Conservation (phyloP, 768 basidiomycete species). For the Gloeophyllum trabeum region DNA sequence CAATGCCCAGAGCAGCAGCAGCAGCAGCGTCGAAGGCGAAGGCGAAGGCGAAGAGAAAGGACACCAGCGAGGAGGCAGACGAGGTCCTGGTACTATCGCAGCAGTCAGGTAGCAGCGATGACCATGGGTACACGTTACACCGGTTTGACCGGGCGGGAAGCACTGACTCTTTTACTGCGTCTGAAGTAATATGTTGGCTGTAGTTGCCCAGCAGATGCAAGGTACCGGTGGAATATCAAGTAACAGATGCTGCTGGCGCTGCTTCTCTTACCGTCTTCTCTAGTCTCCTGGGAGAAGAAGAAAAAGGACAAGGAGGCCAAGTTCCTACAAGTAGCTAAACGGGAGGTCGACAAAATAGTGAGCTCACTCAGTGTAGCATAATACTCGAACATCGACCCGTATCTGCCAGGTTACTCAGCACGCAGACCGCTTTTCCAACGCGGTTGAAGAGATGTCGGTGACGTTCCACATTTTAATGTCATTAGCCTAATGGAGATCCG, state of each 20-base stretch:
- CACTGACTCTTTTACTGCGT: not conserved
- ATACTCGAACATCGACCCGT: not conserved
- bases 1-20: no score
- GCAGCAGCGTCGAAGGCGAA: no score
- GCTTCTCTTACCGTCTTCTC: not conserved
- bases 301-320: constrained; percentile 14
- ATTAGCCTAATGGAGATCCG: not conserved
- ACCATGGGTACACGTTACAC: constrained; percentile 9
- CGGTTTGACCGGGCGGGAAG: not conserved
- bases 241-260: not conserved
- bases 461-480: not conserved
- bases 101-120: constrained; percentile 12
- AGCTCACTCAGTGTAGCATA: not conserved
- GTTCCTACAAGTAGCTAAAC: constrained; percentile 9
- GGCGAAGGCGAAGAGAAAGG: not conserved
- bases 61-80: not conserved
- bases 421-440: constrained; percentile 8
- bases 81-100: constrained; percentile 1
- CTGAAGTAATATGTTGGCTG: not conserved
- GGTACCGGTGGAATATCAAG: no score
- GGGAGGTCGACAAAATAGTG: constrained; percentile 12
- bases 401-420: constrained; percentile 5
- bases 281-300: constrained; percentile 18
- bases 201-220: no score
- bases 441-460: constrained; percentile 11